These are phyloP conservation scores for Dothidotthia symphoricarpi DNA, from an alignment of 2,329 filamentous ascomycete genomes.

Conservation along the genomic window DNA sequence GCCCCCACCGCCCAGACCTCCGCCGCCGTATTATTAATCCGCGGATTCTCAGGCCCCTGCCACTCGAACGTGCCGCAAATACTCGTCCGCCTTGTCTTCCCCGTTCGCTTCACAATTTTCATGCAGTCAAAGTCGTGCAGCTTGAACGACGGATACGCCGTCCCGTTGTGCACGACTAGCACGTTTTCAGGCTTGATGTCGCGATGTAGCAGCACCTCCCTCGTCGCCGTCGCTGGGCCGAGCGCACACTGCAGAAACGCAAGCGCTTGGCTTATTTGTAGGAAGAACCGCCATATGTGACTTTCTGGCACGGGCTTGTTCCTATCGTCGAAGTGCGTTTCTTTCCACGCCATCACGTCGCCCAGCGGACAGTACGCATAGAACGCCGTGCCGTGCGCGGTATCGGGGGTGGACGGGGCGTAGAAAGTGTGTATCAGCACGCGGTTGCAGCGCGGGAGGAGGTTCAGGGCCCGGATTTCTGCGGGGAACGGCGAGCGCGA, in stretches of 20 bases:
- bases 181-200: constrained; percentile 36
- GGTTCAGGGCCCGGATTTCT: constrained; percentile 13
- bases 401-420: constrained; percentile 6
- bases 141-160: constrained; percentile 28
- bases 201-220: constrained; percentile 13
- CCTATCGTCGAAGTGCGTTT: constrained; percentile 10
- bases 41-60: constrained; percentile 34
- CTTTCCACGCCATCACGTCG: constrained; percentile 22
- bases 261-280: constrained; percentile 30
- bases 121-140: constrained; percentile 28
- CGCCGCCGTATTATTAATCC: constrained; percentile 24
- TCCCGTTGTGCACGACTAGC: constrained; percentile 22
- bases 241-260: constrained; percentile 24
- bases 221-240: constrained; percentile 6
- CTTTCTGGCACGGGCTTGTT: constrained; percentile 26
- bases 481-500: constrained; percentile 5
- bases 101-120: constrained; percentile 1
- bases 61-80: constrained; percentile 23
- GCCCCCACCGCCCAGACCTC: constrained; percentile 38
- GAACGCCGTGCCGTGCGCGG: constrained; percentile 12
- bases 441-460: constrained; percentile 20
- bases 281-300: constrained; percentile 29
- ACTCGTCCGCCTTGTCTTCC: constrained; percentile 1
- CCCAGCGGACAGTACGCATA: constrained; percentile 23
- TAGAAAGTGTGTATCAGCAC: constrained; percentile 17